These are phyloP conservation scores for Turritis glabra DNA, from an alignment of 345 rosid species.

Conservation along the genomic window DNA sequence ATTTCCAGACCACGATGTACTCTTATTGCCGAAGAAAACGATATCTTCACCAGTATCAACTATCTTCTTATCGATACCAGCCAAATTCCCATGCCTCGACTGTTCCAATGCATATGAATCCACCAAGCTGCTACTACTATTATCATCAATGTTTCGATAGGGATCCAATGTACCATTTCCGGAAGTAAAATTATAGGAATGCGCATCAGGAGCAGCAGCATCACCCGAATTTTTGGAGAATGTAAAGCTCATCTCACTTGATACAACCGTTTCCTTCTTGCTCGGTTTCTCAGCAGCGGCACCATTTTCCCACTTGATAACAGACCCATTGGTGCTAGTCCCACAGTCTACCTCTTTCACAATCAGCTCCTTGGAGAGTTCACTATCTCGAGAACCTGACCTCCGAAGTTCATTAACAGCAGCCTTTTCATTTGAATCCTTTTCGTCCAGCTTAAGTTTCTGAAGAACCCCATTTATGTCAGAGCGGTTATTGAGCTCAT, in stretches of 20 bases:
- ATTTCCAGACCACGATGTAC: conserved; percentile 58
- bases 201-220: conserved; percentile 52
- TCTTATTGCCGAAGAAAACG: conserved; percentile 55
- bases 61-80: conserved; percentile 46
- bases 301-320: conserved; percentile 56
- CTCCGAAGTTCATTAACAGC: conserved; percentile 34
- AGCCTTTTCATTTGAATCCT: conserved; percentile 46
- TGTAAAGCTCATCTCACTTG: conserved; percentile 50
- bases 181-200: conserved; percentile 55
- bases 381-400: conserved; percentile 50
- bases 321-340: conserved; percentile 60
- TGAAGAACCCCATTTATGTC: conserved; percentile 78
- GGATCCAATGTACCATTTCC: conserved; percentile 49
- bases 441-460: conserved; percentile 59
- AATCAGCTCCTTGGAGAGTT: conserved; percentile 74
- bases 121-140: conserved; percentile 37
- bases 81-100: conserved; percentile 39
- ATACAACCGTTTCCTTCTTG: conserved; percentile 45
- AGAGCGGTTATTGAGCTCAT: conserved; percentile 68
- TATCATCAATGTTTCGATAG: conserved; percentile 43
- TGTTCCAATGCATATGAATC: conserved; percentile 42
- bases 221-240: conserved; percentile 61
- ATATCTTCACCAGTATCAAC: conserved; percentile 60
- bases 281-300: conserved; percentile 40
- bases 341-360: conserved; percentile 91